Evolutionary conservation across 1,284 basidiomycete species (phyloP), one percentile per base, ranked within the genome.

Genomic region (Cystobasidiaceae sp.): DNA sequence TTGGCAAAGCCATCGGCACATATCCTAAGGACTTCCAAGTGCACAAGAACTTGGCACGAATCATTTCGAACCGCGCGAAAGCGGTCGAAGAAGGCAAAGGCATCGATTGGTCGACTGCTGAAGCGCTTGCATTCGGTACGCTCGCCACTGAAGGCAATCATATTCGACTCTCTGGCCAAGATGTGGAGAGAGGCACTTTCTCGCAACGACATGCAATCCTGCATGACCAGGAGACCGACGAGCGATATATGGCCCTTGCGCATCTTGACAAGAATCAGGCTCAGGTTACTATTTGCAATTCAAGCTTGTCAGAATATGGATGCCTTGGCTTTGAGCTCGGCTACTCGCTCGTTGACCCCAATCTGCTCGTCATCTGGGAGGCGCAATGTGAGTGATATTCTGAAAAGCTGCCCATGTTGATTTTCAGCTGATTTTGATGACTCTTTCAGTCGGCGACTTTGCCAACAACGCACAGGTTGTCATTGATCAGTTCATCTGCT

Each of bases 51-150:
- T 86, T 98, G 61, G 88, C 87, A 3, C 89, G 96, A 76, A 98
- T 99, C 77, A 85, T 99, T 59, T 78, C 81, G 68, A 87, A 82
- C 39, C 88, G 96, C 68, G 89, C 89, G 41, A 93, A 94, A 83
- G 86, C 88, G 1, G 84, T 97, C 37, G 85, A 90, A 72, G 90
- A 96, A 71, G 96, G 93, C 68, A 82, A 79, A 70, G 89, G 89
- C 79, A 96, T 98, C 73, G 96, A 99, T 78, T 97, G 94, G 93
- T 88, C 92, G 17, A 99, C 96, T n/a, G 94, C 93, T 67, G 96
- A 99, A 80, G 92, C 96, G 0, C 86, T 99, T 61, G 96, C 96
- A 0, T 92, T 98, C 74, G 96, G 94, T 68, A 84, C 92, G 15
- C 85, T 98, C 56, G 89, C 89, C 32, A 81, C 94, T 50, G 93